Evolutionary conservation across 2,329 filamentous ascomycete species (phyloP).

Genomic region (Myotisia sp.): DNA sequence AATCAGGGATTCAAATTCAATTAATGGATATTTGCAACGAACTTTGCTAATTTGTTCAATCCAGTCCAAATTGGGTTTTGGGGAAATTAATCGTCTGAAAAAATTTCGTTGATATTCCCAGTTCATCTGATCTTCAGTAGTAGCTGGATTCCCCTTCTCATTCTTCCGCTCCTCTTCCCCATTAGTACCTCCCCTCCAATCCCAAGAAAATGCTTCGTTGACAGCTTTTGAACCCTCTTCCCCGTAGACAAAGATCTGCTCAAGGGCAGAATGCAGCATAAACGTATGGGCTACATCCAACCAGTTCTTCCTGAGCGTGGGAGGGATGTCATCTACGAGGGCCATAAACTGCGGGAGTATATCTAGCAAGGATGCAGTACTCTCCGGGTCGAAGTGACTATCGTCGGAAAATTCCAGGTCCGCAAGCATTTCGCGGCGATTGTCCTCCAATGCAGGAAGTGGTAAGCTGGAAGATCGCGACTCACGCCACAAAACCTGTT

Average conservation of each 20-base stretch:
- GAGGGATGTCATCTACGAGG: slow-evolving; percentile 29
- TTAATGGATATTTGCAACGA: slow-evolving; percentile 18
- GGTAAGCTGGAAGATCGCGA: background rate
- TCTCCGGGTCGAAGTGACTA: slow-evolving; percentile 9
- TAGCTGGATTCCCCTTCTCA: background rate
- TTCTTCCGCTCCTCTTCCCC: slow-evolving; percentile 20
- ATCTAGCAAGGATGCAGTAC: slow-evolving; percentile 23
- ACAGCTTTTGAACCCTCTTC: slow-evolving; percentile 24
- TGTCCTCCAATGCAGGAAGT: slow-evolving; percentile 13
- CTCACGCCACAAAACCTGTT: too few species aligned
- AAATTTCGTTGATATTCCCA: slow-evolving; percentile 6
- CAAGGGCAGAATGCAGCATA: slow-evolving; percentile 38
- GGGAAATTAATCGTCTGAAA: slow-evolving; percentile 11
- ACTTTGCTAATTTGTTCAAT: slow-evolving; percentile 19
- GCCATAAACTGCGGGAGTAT: slow-evolving; percentile 37
- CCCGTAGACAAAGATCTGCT: slow-evolving; percentile 33
- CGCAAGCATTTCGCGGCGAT: slow-evolving; percentile 16
- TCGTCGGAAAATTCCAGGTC: slow-evolving; percentile 16
- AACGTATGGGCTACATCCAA: slow-evolving; percentile 34
- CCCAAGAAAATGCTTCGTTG: slow-evolving; percentile 34
- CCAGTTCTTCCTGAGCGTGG: slow-evolving; percentile 25
- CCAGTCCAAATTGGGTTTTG: slow-evolving; percentile 6
- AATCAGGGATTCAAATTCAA: slow-evolving; percentile 27
- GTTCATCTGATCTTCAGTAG: background rate
- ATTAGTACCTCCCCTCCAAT: too few species aligned